These are phyloP conservation scores for Metarhizium guizhouense DNA, from an alignment of 2,329 filamentous ascomycete genomes.

Conservation along the genomic window DNA sequence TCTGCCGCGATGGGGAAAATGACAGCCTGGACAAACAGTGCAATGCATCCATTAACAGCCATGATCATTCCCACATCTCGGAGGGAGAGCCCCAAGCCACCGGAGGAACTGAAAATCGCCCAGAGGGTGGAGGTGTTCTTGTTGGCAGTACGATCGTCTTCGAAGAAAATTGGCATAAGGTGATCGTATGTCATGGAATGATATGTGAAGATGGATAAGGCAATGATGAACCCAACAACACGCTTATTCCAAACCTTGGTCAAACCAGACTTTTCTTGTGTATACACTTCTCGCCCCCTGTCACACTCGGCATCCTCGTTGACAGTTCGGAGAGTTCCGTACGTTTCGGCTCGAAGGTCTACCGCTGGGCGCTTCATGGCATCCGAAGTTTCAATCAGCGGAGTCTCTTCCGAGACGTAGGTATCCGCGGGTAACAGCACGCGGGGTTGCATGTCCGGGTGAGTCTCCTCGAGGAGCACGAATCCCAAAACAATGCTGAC, in stretches of 20 bases:
- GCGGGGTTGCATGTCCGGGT: slow-evolving; percentile 66
- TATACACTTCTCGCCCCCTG: slow-evolving; percentile 15
- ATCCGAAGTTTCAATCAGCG: slow-evolving; percentile 66
- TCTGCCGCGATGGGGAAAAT: slow-evolving; percentile 53
- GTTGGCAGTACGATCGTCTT: slow-evolving; percentile 53
- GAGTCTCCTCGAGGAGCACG: slow-evolving; percentile 77
- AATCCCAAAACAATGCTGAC: slow-evolving; percentile 75
- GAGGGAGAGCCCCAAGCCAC: slow-evolving; percentile 54
- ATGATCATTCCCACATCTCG: slow-evolving; percentile 54
- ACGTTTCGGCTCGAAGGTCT: slow-evolving; percentile 68
- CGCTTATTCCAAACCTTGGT: slow-evolving; percentile 44
- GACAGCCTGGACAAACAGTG: slow-evolving; percentile 49
- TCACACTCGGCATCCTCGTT: slow-evolving; percentile 39
- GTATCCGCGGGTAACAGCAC: slow-evolving; percentile 36
- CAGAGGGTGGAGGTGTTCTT: slow-evolving; percentile 19
- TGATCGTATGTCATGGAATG: slow-evolving; percentile 95
- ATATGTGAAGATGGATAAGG: slow-evolving; percentile 84
- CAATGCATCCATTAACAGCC: slow-evolving; percentile 50
- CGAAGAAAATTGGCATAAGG: slow-evolving; percentile 84
- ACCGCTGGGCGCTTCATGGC: slow-evolving; percentile 64
- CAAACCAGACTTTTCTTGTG: slow-evolving; percentile 24
- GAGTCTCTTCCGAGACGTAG: slow-evolving; percentile 57
- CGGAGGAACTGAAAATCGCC: slow-evolving; percentile 46
- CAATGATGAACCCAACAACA: slow-evolving; percentile 69
- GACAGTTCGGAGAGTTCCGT: slow-evolving; percentile 56